Evolutionary conservation across 2,329 filamentous ascomycete genomes (phyloP), one percentile per base, ranked within the genome.

Genomic region (Arachnomyces sp.): DNA sequence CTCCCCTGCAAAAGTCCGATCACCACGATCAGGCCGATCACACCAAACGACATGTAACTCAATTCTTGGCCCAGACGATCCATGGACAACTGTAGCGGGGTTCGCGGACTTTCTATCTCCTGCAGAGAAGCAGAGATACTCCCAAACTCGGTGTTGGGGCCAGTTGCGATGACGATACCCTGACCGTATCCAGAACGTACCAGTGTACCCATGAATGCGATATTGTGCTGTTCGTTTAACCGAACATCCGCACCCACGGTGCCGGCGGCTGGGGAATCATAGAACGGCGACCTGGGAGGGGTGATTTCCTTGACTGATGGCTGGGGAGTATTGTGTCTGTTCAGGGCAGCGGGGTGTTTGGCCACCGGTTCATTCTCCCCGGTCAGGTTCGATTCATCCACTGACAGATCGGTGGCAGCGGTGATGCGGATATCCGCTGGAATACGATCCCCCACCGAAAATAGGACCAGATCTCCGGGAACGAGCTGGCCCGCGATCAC

Each of bases 191-290:
- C 92, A 28, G 90, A 95, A 49, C 90, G 86, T 28, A 98, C 88
- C 49, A 98, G 65, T 2, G 92, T 98, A 18, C 92, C 92, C 89
- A 98, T 96, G 61, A 95, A 96, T 2, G 89, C 92, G 59, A 98
- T 89, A 55, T 98, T 96, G 53, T 83, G 84, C 52, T 82, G 78
- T 39, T 84, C 82, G 46, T 84, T 84, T 37, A 84, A 66, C 36
- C 78, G 73, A 33, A 84, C 75, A 49, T 84, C 81, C 18, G 76
- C 77, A 45, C 72, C 78, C 49, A 74, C 77, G 35, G 68, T 75
- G 7, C 73, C 75, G 45, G 69, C 71, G 25, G 73, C 76, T 20
- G 76, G 71, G 13, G 73, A 75, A 18, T 73, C 70, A 50, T 78
- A 79, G 33, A 74, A 70, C 8, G 78, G 77, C 12, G 74, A 74